Evolutionary conservation across 176 grass and related monocot species (phyloP).

Genomic region (Pharus latifolius): DNA sequence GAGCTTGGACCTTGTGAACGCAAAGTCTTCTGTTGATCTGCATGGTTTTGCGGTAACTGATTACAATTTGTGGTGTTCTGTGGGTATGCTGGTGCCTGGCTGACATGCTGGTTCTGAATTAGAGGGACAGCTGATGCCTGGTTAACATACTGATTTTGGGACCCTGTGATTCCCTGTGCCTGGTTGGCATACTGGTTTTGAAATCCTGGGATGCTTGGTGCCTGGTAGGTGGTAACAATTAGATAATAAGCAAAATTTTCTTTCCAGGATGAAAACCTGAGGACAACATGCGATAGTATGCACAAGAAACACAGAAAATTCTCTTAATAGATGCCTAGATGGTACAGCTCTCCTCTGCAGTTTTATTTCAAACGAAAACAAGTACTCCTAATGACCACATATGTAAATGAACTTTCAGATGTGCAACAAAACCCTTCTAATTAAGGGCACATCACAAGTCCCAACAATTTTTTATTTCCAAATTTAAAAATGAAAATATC

Average conservation of each 20-base stretch:
- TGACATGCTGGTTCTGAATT: constrained; percentile 18
- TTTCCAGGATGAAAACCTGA: not conserved
- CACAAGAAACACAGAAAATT: not conserved
- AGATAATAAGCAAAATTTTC: constrained; percentile 1
- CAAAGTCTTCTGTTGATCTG: constrained; percentile 41
- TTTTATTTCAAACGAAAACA: not conserved
- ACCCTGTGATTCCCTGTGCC: not conserved
- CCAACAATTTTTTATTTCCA: not conserved
- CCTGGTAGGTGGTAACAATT: constrained; percentile 11
- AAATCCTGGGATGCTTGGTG: constrained; percentile 12
- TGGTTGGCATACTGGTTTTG: constrained; percentile 2
- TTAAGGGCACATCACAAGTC: not conserved
- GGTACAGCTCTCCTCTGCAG: no score
- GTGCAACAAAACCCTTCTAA: not conserved
- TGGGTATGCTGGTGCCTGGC: constrained; percentile 25
- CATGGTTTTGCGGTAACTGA: constrained; percentile 32
- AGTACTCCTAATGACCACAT: not conserved
- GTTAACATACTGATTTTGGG: constrained; percentile 23
- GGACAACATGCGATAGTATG: not conserved
- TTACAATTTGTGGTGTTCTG: constrained; percentile 23
- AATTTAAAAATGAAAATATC: not conserved
- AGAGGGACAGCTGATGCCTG: not conserved
- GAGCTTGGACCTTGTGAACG: constrained; percentile 40
- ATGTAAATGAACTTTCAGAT: not conserved
- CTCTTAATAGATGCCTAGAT: no score